Base-by-base conservation (phyloP, 2,329 filamentous ascomycete species). In the Trichoderma sp. region DNA sequence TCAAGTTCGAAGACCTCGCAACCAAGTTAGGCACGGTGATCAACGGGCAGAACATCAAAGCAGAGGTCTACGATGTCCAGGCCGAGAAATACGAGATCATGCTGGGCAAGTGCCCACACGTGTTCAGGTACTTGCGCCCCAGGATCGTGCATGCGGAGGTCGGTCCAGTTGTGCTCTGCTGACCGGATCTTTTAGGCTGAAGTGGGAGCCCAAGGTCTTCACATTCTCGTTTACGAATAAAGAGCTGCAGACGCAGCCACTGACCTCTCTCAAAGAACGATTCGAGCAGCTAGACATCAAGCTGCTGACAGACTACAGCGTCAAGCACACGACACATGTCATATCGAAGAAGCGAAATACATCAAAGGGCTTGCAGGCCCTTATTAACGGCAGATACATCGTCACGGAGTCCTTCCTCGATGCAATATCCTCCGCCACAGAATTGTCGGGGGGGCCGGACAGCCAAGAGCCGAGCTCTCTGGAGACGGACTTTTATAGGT, bases 281-380 rank as follows among this genome's bases (percentile, higher is more conserved):
- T 85, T 98, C 19, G 92, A 96, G 74, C 85, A 89, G 51, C 82
- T 96, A n/a, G 95, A 97, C 73, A 89, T 98, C 76, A 98, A 97
- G 76, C 88, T 92, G 15, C 80, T 90, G 15, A 82, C 85, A 50
- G 88, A 93, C 4, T 97, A 92, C 75, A 79, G 90, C 26, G 79
- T 83, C 28, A 83, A 80, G 17, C 79, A 84, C 30, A 97, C 94
- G 0, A 97, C 94, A 0, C 93, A 98, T 76, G 90, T 96, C 12
- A 88, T 98, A 41, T 88, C 92, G 7, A 91, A 88, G 75, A 97
- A 96, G 77, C 85, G 95, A 55, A 99, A 98, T 75, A 94, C 92
- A 0, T 85, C 93, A 0, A 93, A 92, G 69, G 92, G 91, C 0
- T 81, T 99, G 2, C 92, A 96, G 73, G 94, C 92, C 2, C 81